A percentile compares a stretch with the other conserved stretches of the same genome.
phyloP scores from a whole-genome alignment of 2,329 filamentous ascomycete species.

The Fonsecaea pedrosoi region DNA sequence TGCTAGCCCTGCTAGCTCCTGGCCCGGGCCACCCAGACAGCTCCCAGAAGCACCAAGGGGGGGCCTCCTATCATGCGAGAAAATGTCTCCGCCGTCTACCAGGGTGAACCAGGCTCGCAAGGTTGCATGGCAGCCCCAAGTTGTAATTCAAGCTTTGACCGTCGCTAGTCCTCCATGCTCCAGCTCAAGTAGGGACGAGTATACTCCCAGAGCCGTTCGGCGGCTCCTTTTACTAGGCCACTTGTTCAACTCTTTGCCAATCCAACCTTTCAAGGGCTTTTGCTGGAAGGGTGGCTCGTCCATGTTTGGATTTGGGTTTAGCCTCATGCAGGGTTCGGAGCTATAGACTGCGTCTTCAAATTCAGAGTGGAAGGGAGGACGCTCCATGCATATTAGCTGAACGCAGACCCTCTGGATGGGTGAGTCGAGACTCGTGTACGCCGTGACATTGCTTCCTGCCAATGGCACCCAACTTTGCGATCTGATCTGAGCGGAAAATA shows the following conservation, averaged over 20 bases:
- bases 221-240: background rate
- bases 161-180: background rate
- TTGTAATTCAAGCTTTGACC: background rate
- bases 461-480: conserved; percentile 2
- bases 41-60: background rate
- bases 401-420: background rate
- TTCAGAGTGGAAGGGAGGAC: background rate
- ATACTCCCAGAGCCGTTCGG: background rate
- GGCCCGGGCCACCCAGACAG: background rate
- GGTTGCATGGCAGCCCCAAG: conserved; percentile 4
- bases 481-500: conserved; percentile 7
- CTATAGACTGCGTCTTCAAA: background rate
- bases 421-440: background rate
- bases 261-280: background rate
- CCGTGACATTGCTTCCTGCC: background rate
- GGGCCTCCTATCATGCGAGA: background rate
- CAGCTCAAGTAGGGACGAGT: background rate
- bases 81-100: background rate
- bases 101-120: background rate
- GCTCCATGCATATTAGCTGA: conserved; percentile 2
- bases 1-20: background rate
- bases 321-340: conserved; percentile 1
- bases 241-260: background rate
- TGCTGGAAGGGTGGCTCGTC: background rate
- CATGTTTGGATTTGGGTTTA: background rate